A percentile compares a stretch with the other conserved stretches of the same genome.
Conservation (phyloP, 1,284 basidiomycete genomes). For the Inonotus obliquus region DNA sequence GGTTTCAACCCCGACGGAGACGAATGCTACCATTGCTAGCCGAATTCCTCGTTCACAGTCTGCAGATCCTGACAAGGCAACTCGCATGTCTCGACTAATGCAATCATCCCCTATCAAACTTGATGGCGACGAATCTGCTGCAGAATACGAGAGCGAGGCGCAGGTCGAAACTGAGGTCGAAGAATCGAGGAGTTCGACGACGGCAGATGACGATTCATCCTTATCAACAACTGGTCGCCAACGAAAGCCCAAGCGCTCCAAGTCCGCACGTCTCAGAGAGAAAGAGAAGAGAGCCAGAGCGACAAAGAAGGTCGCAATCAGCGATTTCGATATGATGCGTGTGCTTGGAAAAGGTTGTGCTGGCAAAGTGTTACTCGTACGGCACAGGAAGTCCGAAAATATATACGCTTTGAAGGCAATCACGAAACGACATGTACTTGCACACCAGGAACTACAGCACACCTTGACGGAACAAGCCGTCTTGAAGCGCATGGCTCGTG, state of each 20-base stretch:
- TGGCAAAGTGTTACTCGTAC: slow-evolving; percentile 87
- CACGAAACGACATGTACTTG: slow-evolving; percentile 92
- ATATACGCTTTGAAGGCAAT: slow-evolving; percentile 95
- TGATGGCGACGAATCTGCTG: slow-evolving; percentile 17
- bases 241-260: slow-evolving; percentile 52
- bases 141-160: slow-evolving; percentile 20
- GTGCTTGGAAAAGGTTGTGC: slow-evolving; percentile 96
- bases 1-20: slow-evolving; percentile 18
- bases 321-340: slow-evolving; percentile 95
- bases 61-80: slow-evolving; percentile 60
- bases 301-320: slow-evolving; percentile 68
- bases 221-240: slow-evolving; percentile 45
- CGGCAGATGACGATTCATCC: slow-evolving; percentile 57
- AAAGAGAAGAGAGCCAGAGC: slow-evolving; percentile 47
- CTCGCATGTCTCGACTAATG: slow-evolving; percentile 52
- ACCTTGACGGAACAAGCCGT: slow-evolving; percentile 94
- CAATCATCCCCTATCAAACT: slow-evolving; percentile 26
- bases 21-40: slow-evolving; percentile 21
- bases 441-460: slow-evolving; percentile 93
- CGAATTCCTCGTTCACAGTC: slow-evolving; percentile 71
- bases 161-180: slow-evolving; percentile 16
- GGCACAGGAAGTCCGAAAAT: slow-evolving; percentile 64
- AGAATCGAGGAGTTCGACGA: slow-evolving; percentile 36
- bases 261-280: slow-evolving; percentile 43
- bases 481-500: slow-evolving; percentile 82